A percentile compares a stretch with the other conserved stretches of the same genome.
Evolutionary conservation across 441 rosid species (phyloP).

Genomic region (Eutrema salsugineum): DNA sequence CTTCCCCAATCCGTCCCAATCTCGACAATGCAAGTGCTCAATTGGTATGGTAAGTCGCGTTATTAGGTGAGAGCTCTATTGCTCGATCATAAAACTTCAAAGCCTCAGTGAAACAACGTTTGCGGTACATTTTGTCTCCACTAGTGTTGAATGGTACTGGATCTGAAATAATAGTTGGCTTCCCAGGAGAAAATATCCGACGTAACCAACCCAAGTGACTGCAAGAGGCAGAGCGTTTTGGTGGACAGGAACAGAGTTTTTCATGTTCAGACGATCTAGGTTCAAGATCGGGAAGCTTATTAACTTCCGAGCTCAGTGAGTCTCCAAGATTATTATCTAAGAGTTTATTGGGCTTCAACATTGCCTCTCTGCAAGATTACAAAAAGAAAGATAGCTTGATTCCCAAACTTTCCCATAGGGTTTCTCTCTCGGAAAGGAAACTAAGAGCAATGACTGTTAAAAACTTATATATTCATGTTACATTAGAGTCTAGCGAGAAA

Average conservation of each 20-base stretch:
- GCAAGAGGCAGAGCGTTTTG: slow-evolving; percentile 13
- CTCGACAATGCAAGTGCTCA: slow-evolving; percentile 71
- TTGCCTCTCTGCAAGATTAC: slow-evolving; percentile 5
- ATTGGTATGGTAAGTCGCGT: slow-evolving; percentile 62
- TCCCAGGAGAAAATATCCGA: slow-evolving; percentile 33
- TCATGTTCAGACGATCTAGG: not conserved
- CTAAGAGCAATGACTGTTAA: too few species aligned
- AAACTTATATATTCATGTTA: too few species aligned
- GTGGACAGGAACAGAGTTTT: slow-evolving; percentile 30
- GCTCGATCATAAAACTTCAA: slow-evolving; percentile 74
- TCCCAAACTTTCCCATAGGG: too few species aligned
- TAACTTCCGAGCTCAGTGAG: slow-evolving; percentile 46
- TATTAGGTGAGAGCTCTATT: slow-evolving; percentile 53
- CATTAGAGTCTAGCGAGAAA: too few species aligned
- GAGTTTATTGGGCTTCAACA: slow-evolving; percentile 51
- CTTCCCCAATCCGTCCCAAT: slow-evolving; percentile 63
- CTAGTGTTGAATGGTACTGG: slow-evolving; percentile 34
- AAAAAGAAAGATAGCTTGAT: not conserved
- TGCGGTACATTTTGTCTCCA: slow-evolving; percentile 70
- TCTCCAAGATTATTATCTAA: slow-evolving; percentile 39
- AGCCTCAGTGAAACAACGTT: slow-evolving; percentile 65
- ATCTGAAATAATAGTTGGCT: slow-evolving; percentile 15
- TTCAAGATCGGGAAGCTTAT: slow-evolving; percentile 34
- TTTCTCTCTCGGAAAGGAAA: too few species aligned
- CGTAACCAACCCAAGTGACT: slow-evolving; percentile 6